Percentiles rank a stretch among this genome's conserved stretches.
Evolutionary conservation across 2,329 filamentous ascomycete species (phyloP).

Genomic region (Tolypocladium endophyticum): DNA sequence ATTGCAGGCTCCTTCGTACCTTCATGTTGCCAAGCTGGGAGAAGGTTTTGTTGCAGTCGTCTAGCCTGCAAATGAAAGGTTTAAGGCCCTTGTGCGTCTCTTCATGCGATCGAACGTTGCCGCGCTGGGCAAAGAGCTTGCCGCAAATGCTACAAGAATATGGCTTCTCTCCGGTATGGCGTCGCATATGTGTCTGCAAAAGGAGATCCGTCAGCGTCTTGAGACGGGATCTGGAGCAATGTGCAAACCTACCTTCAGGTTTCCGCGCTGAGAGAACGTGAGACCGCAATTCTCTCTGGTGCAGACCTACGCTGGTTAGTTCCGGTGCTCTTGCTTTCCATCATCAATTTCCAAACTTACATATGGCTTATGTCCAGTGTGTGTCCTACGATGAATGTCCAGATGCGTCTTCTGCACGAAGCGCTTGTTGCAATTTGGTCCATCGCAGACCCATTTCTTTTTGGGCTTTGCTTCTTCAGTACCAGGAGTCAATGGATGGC

Average conservation of each 20-base stretch:
- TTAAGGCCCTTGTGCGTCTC: slow-evolving; percentile 70
- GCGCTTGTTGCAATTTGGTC: slow-evolving; percentile 65
- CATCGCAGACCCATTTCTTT: slow-evolving; percentile 64
- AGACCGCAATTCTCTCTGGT: slow-evolving; percentile 63
- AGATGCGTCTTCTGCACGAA: slow-evolving; percentile 91
- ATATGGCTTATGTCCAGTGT: slow-evolving; percentile 86
- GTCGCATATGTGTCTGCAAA: slow-evolving; percentile 66
- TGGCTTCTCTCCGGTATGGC: slow-evolving; percentile 80
- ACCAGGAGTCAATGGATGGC: slow-evolving; percentile 9
- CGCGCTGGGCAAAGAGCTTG: slow-evolving; percentile 75
- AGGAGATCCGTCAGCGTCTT: background rate
- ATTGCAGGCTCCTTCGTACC: slow-evolving; percentile 29
- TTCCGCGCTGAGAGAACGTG: slow-evolving; percentile 81
- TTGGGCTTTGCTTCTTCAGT: slow-evolving; percentile 16
- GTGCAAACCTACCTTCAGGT: slow-evolving; percentile 59
- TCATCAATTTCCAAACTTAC: slow-evolving; percentile 39
- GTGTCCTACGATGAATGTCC: slow-evolving; percentile 77
- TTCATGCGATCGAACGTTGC: slow-evolving; percentile 76
- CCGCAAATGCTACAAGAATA: slow-evolving; percentile 71
- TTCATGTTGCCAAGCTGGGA: slow-evolving; percentile 89
- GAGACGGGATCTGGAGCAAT: no score
- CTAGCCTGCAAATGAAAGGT: slow-evolving; percentile 70
- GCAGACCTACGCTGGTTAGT: slow-evolving; percentile 40
- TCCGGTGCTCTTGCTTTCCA: no score
- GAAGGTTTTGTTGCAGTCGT: slow-evolving; percentile 78